Evolutionary conservation across 108 stramenopile species (phyloP).

Genomic region (Pseudonitzschia multistriata): DNA sequence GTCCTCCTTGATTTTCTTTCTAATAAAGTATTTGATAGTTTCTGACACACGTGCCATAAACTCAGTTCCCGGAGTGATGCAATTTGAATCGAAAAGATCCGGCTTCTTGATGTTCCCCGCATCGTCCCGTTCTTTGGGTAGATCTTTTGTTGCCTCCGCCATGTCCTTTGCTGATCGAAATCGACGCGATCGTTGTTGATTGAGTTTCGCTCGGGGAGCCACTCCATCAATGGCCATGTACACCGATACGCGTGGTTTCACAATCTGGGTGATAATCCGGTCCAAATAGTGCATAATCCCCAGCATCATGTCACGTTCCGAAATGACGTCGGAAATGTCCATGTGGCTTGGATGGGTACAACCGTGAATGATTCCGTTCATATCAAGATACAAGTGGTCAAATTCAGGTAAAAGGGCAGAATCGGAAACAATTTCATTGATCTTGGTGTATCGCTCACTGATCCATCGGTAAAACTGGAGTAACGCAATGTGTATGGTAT

Average conservation of each 20-base stretch:
- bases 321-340: constrained; percentile 86
- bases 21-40: constrained; percentile 88
- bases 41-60: constrained; percentile 91
- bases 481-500: neutral
- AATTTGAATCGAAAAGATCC: constrained; percentile 95
- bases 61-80: constrained; percentile 99
- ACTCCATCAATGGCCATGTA: constrained; percentile 98
- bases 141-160: constrained; percentile 78
- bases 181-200: constrained; percentile 97
- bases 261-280: constrained; percentile 94
- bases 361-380: constrained; percentile 99
- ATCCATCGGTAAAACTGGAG: constrained; percentile 97
- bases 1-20: constrained; percentile 95
- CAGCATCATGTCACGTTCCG: constrained; percentile 94
- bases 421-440: constrained; percentile 96
- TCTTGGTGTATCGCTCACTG: constrained; percentile 98
- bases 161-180: constrained; percentile 94
- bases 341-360: constrained; percentile 90
- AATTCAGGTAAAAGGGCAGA: constrained; percentile 84
- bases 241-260: constrained; percentile 91
- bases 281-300: constrained; percentile 96
- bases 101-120: constrained; percentile 23
- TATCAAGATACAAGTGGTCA: constrained; percentile 97
- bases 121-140: constrained; percentile 39
- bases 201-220: constrained; percentile 98